Evolutionary conservation across 192 early-diverging fungal genomes (phyloP), one percentile per base, ranked within the genome.

Genomic region (Gaertneriomyces semiglobifer): DNA sequence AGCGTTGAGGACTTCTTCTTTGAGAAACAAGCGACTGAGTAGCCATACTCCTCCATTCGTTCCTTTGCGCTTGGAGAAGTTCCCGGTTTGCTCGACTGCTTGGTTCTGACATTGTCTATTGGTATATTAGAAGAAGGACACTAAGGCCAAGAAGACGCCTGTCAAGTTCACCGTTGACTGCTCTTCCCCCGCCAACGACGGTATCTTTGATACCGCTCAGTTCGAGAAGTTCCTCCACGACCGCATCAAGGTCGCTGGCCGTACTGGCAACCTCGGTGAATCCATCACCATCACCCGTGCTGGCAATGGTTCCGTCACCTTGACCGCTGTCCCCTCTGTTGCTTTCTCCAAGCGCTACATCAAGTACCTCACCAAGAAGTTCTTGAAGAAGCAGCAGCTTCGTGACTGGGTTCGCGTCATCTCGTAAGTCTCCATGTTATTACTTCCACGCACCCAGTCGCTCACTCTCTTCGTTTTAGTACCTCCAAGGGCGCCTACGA

Each of bases 361-460:
- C 81, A 99, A 99, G 91, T 99, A 99, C 90, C 89, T 99, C 60
- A 92, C 96, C 84, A 99, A 99, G 91, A 95, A 95, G 88, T 99
- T 93, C 91, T 85, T 99, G 82, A 99, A 99, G 93, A 95, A 99
- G 92, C 84, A 96, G 88, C 86, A 90, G 78, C 90, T 99, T 82
- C 89, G 93, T 77, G 96, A 99, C 86, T 98, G 90, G 89, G 83
- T 99, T 75, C 95, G 96, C 81, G 96, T 98, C 75, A 84, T 96
- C 78, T 33, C 25, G 25, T 33, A 33, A 1, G 25, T 33, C 25
- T 33, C 25, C 84, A 69, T 62, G 11, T 57, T 50, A 18, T 18
- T 11, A 48, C n/a, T 18, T 50, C 48, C 48, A n/a, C 48, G 2
- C 16, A n/a, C 2, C 48, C 16, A 2, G 16, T 18, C 55, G 2